Evolutionary conservation across 495 filamentous ascomycete species (phyloP), one percentile per base, ranked within the genome.

Genomic region (Aspergillus bridgeri): DNA sequence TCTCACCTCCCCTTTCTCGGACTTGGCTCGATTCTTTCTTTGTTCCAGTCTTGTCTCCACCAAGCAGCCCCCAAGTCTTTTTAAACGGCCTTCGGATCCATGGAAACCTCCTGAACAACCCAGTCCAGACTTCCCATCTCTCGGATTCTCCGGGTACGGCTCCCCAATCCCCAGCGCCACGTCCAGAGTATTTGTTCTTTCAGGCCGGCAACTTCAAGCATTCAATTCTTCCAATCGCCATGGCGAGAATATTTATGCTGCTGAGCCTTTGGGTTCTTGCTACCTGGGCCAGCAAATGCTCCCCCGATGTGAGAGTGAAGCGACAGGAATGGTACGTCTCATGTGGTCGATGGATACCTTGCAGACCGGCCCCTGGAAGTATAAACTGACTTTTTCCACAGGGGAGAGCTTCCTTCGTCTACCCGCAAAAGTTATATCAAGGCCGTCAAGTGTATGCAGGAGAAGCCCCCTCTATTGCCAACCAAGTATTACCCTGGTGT

Each of bases 1-100:
- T 38, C 33, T 38, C 33, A 38, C 33, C 33, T 38, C 33, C 17
- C 13, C 44, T 49, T 49, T 51, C 22, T 47, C 2, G 6, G 49
- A 49, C 3, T 27, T 58, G 24, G n/a, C 23, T 48, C 44, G 23
- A 47, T 53, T 58, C n/a, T 43, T 17, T 20, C 48, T 43, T 42
- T 3, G 24, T 45, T 42, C 20, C 21, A 3, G 11, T 11, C 5
- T 47, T 47, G 45, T 47, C 11, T n/a, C 45, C 33, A 2, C 33
- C 33, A 38, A 13, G 33, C 33, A 15, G 17, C 33, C 9, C 9
- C 33, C 33, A 38, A 15, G 33, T 13, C 17, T 38, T 38, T 38
- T 38, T 15, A 38, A 38, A 13, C 1, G n/a, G n/a, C 33, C 33
- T 3, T 38, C 11, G 33, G 33, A 38, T 38, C 33, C 33, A 38